Evolutionary conservation across 192 early-diverging fungal species (phyloP).

Genomic region (Coemansia sp.): DNA sequence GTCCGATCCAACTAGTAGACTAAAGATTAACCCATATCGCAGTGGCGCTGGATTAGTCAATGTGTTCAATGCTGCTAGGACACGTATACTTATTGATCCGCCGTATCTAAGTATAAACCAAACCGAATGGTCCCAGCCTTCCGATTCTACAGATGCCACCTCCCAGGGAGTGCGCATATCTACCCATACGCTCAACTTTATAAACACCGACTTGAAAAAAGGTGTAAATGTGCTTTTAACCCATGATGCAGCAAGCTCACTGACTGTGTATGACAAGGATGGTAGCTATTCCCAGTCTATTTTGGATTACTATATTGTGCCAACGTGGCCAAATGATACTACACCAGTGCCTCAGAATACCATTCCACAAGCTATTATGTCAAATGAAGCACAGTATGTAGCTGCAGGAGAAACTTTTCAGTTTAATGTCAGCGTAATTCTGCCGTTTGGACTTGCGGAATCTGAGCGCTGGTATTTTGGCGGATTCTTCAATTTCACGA

Average conservation of each 20-base stretch:
- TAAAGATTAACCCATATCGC: slow-evolving; percentile 36
- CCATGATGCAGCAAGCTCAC: background rate
- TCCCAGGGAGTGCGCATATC: background rate
- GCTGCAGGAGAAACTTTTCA: background rate
- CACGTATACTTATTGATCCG: slow-evolving; percentile 56
- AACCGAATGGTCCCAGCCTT: slow-evolving; percentile 4
- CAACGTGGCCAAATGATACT: slow-evolving; percentile 3
- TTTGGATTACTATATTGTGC: background rate
- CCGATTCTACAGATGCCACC: background rate
- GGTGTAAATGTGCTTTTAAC: slow-evolving; percentile 4
- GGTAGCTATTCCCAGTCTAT: background rate
- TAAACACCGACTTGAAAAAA: slow-evolving; percentile 1
- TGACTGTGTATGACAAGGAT: background rate
- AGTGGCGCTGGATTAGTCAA: slow-evolving; percentile 74
- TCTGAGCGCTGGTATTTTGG: slow-evolving; percentile 8
- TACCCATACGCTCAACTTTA: background rate
- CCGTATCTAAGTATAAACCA: slow-evolving; percentile 54
- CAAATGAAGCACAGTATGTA: background rate
- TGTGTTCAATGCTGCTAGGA: slow-evolving; percentile 56
- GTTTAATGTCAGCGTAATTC: background rate
- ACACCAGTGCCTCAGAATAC: background rate
- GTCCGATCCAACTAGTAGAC: background rate
- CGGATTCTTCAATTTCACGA: slow-evolving; percentile 1
- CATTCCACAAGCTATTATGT: background rate
- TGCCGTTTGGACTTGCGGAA: slow-evolving; percentile 1